Conservation (phyloP, 345 rosid genomes). For the Rubroshorea leprosula region DNA sequence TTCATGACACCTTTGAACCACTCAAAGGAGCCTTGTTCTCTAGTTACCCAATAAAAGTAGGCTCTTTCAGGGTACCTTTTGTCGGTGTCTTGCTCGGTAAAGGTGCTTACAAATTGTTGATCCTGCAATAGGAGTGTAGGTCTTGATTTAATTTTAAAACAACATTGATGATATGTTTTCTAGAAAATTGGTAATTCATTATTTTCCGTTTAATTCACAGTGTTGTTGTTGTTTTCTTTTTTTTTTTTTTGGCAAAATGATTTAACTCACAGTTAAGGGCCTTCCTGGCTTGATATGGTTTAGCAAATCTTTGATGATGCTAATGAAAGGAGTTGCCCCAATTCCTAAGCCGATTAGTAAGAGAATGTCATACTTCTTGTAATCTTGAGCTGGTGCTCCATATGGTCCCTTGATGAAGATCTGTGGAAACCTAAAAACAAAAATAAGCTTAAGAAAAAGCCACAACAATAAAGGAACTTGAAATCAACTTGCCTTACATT, state of each 20-base stretch:
- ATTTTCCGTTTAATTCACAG: too few relatives aligned
- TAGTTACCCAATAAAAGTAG: conserved; percentile 92
- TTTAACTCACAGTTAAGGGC: conserved; percentile 30
- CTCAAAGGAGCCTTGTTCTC: conserved; percentile 93
- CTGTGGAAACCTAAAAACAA: conserved; percentile 53
- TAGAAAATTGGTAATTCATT: not conserved
- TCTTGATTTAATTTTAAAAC: not conserved
- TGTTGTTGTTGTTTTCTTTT: too few relatives aligned
- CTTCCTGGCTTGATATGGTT: conserved; percentile 45
- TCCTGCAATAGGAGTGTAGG: not conserved
- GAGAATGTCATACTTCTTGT: conserved; percentile 68
- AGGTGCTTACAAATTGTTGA: not conserved
- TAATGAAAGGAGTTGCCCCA: conserved; percentile 95
- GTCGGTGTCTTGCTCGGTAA: conserved; percentile 12
- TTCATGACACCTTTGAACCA: conserved; percentile 99
- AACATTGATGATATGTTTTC: not conserved
- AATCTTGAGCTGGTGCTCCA: conserved; percentile 95
- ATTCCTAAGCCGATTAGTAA: conserved; percentile 84
- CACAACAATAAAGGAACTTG: not conserved
- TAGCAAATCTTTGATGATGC: conserved; percentile 84
- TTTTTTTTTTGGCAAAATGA: too few relatives aligned
- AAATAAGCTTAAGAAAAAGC: not conserved
- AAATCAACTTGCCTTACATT: conserved; percentile 28
- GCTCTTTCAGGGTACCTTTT: conserved; percentile 77
- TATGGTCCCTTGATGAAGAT: conserved; percentile 81